These are phyloP conservation scores for Coniosporium tulheliwenetii DNA, from an alignment of 2,329 filamentous ascomycete species.

Conservation along the genomic window DNA sequence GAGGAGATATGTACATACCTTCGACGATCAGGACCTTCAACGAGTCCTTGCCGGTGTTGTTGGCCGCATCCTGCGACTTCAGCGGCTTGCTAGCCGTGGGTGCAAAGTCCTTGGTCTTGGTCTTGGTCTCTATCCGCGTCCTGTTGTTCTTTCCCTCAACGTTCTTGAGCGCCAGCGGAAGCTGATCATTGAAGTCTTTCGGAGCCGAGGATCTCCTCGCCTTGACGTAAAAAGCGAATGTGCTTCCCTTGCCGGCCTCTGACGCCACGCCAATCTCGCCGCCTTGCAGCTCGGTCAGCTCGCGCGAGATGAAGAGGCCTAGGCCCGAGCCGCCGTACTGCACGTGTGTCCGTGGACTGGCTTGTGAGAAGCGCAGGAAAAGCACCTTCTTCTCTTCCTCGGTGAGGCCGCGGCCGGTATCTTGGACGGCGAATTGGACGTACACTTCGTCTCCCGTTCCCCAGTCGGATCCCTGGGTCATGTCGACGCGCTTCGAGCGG, in stretches of 20 bases:
- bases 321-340: slow-evolving; percentile 68
- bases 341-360: slow-evolving; percentile 58
- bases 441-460: slow-evolving; percentile 49
- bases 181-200: slow-evolving; percentile 8
- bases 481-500: slow-evolving; percentile 30
- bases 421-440: slow-evolving; percentile 58
- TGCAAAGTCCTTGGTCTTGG: slow-evolving; percentile 2
- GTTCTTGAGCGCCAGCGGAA: not conserved
- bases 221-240: slow-evolving; percentile 63
- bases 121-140: slow-evolving; percentile 1
- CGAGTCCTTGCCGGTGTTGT: not conserved
- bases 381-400: slow-evolving; percentile 57
- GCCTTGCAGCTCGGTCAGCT: slow-evolving; percentile 67
- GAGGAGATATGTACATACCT: not conserved
- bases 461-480: slow-evolving; percentile 46
- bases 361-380: slow-evolving; percentile 68
- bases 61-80: not conserved
- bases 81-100: not conserved
- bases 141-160: slow-evolving; percentile 1
- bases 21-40: slow-evolving; percentile 13
- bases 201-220: slow-evolving; percentile 38
- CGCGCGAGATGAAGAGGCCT: slow-evolving; percentile 63
- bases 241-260: slow-evolving; percentile 51
- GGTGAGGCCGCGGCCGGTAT: slow-evolving; percentile 61
- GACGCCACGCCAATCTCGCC: slow-evolving; percentile 65